Conservation (phyloP, 2,329 filamentous ascomycete species). For the Elsinoe australis region DNA sequence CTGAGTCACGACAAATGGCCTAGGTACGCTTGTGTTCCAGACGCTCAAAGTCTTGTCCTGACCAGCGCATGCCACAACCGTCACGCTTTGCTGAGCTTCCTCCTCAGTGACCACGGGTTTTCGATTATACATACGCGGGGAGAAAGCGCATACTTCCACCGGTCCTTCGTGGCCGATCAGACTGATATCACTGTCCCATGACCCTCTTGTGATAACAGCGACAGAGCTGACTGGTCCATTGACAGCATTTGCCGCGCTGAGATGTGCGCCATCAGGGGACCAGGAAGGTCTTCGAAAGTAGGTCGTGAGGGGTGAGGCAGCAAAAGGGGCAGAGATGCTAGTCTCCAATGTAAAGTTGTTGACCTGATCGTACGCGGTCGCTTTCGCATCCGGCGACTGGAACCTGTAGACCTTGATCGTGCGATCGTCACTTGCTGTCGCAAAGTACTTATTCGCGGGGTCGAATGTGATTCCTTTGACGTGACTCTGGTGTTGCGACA, state of each 20-base stretch:
- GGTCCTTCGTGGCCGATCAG: constrained; percentile 95
- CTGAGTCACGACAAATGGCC: constrained; percentile 82
- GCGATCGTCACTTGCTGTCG: constrained; percentile 92
- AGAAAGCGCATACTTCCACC: constrained; percentile 95
- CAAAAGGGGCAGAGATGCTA: constrained; percentile 82
- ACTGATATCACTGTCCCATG: constrained; percentile 96
- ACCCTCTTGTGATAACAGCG: constrained; percentile 83
- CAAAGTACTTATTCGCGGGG: constrained; percentile 98
- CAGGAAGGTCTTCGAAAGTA: constrained; percentile 96
- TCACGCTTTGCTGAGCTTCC: constrained; percentile 54
- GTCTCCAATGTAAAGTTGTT: constrained; percentile 94
- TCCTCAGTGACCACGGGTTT: constrained; percentile 52
- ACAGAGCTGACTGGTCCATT: constrained; percentile 97
- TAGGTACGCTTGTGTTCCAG: constrained; percentile 93
- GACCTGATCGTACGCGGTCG: constrained; percentile 87
- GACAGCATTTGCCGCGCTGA: constrained; percentile 91
- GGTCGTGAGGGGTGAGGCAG: constrained; percentile 85
- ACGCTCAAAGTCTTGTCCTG: constrained; percentile 94
- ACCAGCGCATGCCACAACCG: constrained; percentile 91
- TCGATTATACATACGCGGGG: constrained; percentile 75
- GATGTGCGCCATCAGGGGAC: constrained; percentile 95
- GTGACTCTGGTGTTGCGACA: constrained; percentile 89
- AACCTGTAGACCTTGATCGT: constrained; percentile 96
- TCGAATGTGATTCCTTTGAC: constrained; percentile 99
- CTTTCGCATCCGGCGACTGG: constrained; percentile 81